Conservation (phyloP, 257 asterid genomes). For the Solanum megistacrolobum region DNA sequence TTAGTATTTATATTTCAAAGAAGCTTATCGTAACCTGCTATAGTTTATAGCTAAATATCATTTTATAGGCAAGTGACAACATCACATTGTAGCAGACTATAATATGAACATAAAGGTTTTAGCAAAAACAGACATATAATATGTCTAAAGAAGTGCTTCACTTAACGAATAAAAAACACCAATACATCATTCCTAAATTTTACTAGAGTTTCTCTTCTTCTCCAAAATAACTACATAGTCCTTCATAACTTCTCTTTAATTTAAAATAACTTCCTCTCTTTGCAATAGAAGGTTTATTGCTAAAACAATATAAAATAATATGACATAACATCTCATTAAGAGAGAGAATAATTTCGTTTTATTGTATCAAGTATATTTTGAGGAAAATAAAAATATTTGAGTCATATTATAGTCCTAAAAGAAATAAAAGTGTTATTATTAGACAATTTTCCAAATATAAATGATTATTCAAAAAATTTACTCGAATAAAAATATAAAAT, state of each 20-base stretch:
- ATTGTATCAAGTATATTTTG: not conserved
- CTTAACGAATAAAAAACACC: not conserved
- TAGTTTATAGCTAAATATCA: too few relatives aligned
- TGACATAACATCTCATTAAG: not conserved
- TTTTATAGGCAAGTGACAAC: not conserved
- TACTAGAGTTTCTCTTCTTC: not conserved
- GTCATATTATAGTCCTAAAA: not conserved
- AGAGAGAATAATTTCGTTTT: not conserved
- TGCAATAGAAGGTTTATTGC: not conserved
- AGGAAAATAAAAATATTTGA: too few relatives aligned
- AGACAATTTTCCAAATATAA: too few relatives aligned
- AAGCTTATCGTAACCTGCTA: not conserved
- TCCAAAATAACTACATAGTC: not conserved
- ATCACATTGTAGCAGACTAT: not conserved
- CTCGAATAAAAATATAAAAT: not conserved
- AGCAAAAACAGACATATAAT: not conserved
- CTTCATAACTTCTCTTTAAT: not conserved
- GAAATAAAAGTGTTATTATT: too few relatives aligned
- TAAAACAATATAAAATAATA: too few relatives aligned
- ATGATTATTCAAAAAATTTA: too few relatives aligned
- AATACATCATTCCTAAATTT: not conserved
- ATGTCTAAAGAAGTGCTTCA: not conserved
- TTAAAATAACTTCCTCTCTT: not conserved
- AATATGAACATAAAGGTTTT: not conserved
- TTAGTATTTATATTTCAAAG: too few relatives aligned